Evolutionary conservation across 306 rosid genomes (phyloP).

Genomic region (Acacia melanoxylon): DNA sequence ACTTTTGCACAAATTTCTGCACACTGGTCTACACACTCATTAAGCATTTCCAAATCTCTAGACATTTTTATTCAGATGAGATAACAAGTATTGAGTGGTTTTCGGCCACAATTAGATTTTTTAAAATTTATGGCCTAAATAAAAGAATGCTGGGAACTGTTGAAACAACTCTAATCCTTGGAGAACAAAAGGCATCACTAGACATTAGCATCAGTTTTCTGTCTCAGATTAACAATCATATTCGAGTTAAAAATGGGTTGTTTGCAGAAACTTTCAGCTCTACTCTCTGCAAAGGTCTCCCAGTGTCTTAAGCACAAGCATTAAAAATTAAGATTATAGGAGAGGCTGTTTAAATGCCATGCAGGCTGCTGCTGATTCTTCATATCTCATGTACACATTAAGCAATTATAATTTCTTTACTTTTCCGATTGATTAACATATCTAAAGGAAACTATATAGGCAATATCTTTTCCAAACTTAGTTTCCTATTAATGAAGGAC

Average conservation of each 20-base stretch:
- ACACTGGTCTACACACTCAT: too few species aligned
- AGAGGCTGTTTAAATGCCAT: not conserved
- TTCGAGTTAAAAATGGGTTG: not conserved
- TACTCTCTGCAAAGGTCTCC: not conserved
- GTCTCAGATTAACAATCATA: not conserved
- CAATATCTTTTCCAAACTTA: not conserved
- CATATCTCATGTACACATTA: not conserved
- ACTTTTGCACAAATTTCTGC: too few species aligned
- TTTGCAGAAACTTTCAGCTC: not conserved
- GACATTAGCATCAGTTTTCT: not conserved
- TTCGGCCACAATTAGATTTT: too few species aligned
- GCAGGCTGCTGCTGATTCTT: not conserved
- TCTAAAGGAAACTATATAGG: not conserved
- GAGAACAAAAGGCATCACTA: not conserved
- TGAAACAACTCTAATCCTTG: not conserved
- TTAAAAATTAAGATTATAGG: not conserved
- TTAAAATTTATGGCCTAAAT: not conserved
- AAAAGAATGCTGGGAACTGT: not conserved
- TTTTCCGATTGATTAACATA: not conserved
- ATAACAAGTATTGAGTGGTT: too few species aligned
- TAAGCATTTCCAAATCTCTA: too few species aligned
- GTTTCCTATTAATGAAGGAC: not conserved
- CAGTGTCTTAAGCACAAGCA: not conserved
- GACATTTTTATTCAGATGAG: too few species aligned
- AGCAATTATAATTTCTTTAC: not conserved